Conservation (phyloP, 768 basidiomycete species). For the Leucosporidium creatinivorum region DNA sequence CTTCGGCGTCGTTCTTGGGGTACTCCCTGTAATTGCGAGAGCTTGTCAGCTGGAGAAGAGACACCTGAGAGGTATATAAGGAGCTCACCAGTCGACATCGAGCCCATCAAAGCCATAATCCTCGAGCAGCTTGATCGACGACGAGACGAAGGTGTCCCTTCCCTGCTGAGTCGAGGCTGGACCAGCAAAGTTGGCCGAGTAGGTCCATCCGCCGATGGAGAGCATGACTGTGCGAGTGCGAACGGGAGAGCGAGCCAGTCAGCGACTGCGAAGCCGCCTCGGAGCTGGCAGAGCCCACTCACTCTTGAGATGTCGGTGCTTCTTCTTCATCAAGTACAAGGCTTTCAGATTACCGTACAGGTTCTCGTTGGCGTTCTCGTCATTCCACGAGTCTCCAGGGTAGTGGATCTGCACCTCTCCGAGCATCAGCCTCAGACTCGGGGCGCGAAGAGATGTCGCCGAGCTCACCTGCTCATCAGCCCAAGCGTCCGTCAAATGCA, state of each 20-base stretch:
- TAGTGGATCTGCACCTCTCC: conserved; percentile 66
- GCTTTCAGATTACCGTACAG: conserved; percentile 76
- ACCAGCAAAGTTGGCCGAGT: conserved; percentile 77
- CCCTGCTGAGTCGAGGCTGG: conserved; percentile 60
- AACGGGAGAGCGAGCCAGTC: conserved; percentile 38
- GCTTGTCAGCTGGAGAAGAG: not conserved
- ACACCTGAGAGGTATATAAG: not conserved
- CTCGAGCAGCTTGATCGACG: conserved; percentile 70
- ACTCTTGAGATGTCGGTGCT: conserved; percentile 64
- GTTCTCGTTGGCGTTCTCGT: conserved; percentile 39
- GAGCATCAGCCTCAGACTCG: not conserved
- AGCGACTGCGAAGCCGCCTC: not conserved
- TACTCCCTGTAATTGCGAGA: conserved; percentile 54
- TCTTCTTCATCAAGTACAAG: conserved; percentile 81
- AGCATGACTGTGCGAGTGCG: conserved; percentile 45
- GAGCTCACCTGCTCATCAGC: conserved; percentile 64
- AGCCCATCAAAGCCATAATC: conserved; percentile 87
- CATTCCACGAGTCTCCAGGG: conserved; percentile 90
- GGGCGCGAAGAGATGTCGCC: not conserved
- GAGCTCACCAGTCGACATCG: conserved; percentile 64
- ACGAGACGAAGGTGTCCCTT: conserved; percentile 70
- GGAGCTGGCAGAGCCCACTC: conserved; percentile 43
- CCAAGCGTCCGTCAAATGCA: conserved; percentile 73
- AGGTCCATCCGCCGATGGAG: conserved; percentile 94
- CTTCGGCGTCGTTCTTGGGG: conserved; percentile 68